Conservation (phyloP, 257 asterid species). For the Solanum microdontum region DNA sequence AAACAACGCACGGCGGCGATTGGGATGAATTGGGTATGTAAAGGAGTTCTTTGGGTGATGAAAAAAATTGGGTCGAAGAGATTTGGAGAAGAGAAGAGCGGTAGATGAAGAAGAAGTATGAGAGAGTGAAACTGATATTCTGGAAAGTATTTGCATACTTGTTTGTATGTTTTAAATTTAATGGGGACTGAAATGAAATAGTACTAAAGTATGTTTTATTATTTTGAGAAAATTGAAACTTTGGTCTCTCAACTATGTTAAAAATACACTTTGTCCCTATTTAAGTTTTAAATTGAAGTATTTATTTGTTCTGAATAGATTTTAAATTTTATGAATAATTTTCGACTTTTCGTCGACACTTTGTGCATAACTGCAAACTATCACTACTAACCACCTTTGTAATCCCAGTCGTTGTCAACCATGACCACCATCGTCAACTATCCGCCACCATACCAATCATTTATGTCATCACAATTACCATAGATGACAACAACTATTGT, state of each 20-base stretch:
- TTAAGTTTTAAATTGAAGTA: not conserved
- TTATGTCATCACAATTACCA: not conserved
- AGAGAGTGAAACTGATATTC: constrained; percentile 10
- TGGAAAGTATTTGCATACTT: constrained; percentile 14
- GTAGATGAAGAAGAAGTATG: constrained; percentile 4
- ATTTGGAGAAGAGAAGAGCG: constrained; percentile 1
- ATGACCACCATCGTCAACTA: not conserved
- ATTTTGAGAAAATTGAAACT: not conserved
- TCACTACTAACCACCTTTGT: no score
- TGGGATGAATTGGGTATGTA: constrained; percentile 15
- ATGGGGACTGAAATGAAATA: not conserved
- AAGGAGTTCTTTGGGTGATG: constrained; percentile 26
- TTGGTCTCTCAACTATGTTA: not conserved
- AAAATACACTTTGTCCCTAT: not conserved
- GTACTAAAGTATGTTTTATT: not conserved
- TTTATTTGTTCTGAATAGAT: not conserved
- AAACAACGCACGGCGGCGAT: constrained; percentile 6
- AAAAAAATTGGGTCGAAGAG: constrained; percentile 30
- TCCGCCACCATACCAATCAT: not conserved
- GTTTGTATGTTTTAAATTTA: not conserved
- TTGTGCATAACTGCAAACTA: no score
- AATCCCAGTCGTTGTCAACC: not conserved
- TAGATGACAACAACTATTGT: not conserved
- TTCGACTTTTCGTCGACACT: no score
- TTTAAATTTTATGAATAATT: no score